Base-by-base conservation (phyloP, 108 stramenopile genomes). In the Skeletonema tropicum region DNA sequence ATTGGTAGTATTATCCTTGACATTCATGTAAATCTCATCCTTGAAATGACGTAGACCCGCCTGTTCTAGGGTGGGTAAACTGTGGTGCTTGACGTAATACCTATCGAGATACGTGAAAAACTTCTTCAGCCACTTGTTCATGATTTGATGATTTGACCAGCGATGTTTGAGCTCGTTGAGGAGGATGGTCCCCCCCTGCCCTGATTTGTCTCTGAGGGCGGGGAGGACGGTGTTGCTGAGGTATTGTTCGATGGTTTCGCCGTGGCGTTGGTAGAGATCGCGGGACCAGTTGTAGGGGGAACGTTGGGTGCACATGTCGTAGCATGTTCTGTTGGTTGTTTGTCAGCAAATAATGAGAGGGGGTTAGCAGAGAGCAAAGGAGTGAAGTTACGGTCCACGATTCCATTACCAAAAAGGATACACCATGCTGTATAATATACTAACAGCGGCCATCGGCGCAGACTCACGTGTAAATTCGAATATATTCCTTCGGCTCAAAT, bases 281-380 rank as follows among this genome's bases (percentile, higher is more conserved):
- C 97, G 96, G 30, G 97, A 97, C 93, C 94, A 98, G 85, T 99
- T 99, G 92, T 97, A 97, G n/a, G 99, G 99, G 25, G 91, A 85
- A 12, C 98, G 92, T 77, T 99, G 99, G 48, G 98, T 99, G 83
- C 99, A 99, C 98, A 99, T 99, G 81, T 98, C 97, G 87, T 99
- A 99, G 87, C 98, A 99, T 23, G 86, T 92, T n/a, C 96, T 99
- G 91, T 77, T 26, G 57, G 31, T 14, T 29, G 26, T 29, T 29
- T 29, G 26, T 29, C 26, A 29, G 19, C 29, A 29, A 31, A 31
- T 39, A 42, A 19, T n/a, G 55, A 33, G 8, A 17, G 26, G 35
- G 35, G 70, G 12, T 17, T 32, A 35, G 57, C 19, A 70, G 39
- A 14, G 65, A 59, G 39, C 39, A 36, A n/a, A 32, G 36, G 60